Evolutionary conservation across 495 filamentous ascomycete genomes (phyloP), one percentile per base, ranked within the genome.

Genomic region (Penicillium nucicola): DNA sequence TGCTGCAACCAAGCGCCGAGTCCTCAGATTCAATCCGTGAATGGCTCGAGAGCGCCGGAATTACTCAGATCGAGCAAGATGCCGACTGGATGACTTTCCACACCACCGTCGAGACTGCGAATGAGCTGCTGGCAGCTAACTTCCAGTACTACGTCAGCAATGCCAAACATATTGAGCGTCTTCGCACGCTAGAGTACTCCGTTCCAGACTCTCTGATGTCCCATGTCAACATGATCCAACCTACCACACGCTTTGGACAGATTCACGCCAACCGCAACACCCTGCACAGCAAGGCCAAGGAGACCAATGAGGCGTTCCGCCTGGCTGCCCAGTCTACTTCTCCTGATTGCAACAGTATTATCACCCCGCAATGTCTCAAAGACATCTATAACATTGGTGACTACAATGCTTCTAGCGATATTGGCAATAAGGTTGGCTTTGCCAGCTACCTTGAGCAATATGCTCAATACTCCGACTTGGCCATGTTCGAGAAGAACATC

Each of bases 371-470:
- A 31, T 88, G 84, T 47, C 71, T 89, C 10, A 73, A 77, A 35
- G 67, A 72, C 18, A 69, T 88, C 9, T 88, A 88, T 63, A 78
- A 78, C 33, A 63, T 85, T 3, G 75, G 71, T 2, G 78, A 79
- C 42, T 88, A 73, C 66, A 53, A 64, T 40, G 70, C 71, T 17
- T 51, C 61, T 22, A 19, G 56, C 1, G 42, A 47, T n/a, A 64
- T 56, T 43, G 72, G 73, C 32, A 73, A 67, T 51, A 75, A 74
- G 52, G 61, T 89, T 31, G 86, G 77, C 18, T 80, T 93, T 44
- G 79, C 76, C 41, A 86, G 85, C 22, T 93, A 81, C 59, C 69
- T 88, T 0, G 81, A 87, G 57, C 77, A 90, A 57, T 84, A 78
- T 51, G 82, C 84, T 30, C 79, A 80, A 30, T 79, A 84, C 52